phyloP scores from a whole-genome alignment of 2,329 filamentous ascomycete genomes.

The Pyrenochaeta sp. region DNA sequence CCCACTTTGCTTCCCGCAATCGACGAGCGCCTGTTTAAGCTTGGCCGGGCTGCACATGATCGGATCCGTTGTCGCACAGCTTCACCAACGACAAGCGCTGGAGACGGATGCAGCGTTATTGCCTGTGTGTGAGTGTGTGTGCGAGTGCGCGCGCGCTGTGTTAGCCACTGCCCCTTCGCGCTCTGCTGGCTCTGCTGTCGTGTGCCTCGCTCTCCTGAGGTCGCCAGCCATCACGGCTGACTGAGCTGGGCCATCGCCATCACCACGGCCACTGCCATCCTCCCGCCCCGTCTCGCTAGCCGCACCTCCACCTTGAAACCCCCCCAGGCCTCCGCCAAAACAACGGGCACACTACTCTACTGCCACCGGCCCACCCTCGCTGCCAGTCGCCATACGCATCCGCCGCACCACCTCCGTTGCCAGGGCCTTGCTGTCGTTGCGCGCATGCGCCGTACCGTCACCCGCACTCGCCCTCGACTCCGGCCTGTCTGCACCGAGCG shows the following conservation, averaged over 20 bases:
- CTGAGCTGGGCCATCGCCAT: constrained; percentile 2
- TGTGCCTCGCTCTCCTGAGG: not conserved
- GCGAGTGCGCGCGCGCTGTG: constrained; percentile 24
- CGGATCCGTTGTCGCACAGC: constrained; percentile 44
- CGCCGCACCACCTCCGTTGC: constrained; percentile 4
- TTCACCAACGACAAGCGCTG: constrained; percentile 28
- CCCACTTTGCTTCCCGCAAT: constrained; percentile 12
- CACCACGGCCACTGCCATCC: too few species aligned
- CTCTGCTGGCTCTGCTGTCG: constrained; percentile 2
- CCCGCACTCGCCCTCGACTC: constrained; percentile 20
- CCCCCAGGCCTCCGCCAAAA: constrained; percentile 2
- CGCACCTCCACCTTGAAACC: constrained; percentile 15
- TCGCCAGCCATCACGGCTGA: constrained; percentile 2
- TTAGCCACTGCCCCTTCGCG: not conserved
- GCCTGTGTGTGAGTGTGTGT: too few species aligned
- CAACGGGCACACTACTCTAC: too few species aligned
- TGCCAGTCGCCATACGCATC: constrained; percentile 6
- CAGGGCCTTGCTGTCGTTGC: constrained; percentile 22
- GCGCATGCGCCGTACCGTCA: constrained; percentile 38
- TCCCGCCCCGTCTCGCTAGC: constrained; percentile 15
- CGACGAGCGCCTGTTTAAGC: constrained; percentile 18
- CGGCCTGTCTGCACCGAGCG: constrained; percentile 35
- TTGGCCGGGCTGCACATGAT: constrained; percentile 47
- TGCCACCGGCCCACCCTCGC: constrained; percentile 9
- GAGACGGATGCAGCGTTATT: constrained; percentile 25